Percentiles rank a stretch among this genome's conserved stretches.
These are phyloP conservation scores for Sanguinoderma infundibulare DNA, from an alignment of 1,284 basidiomycete genomes.

Conservation along the genomic window DNA sequence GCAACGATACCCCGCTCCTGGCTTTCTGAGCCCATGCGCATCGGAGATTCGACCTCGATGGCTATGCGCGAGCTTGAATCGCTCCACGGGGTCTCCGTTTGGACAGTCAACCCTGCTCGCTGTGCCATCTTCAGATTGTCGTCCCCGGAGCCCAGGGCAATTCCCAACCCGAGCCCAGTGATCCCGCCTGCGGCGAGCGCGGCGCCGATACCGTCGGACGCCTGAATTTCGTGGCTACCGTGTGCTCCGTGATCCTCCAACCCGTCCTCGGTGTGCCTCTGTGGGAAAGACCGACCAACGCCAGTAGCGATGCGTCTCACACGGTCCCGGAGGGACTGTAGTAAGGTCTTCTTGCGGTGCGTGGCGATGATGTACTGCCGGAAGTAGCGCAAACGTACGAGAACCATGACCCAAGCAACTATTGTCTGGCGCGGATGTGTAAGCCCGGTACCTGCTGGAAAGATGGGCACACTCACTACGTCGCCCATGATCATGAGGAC, in stretches of 20 bases:
- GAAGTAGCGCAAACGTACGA: slow-evolving; percentile 55
- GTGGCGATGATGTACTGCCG: slow-evolving; percentile 37
- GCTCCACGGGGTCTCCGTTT: not conserved
- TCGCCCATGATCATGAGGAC: slow-evolving; percentile 49
- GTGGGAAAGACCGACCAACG: slow-evolving; percentile 1
- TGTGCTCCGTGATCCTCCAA: slow-evolving; percentile 9
- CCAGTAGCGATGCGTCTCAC: slow-evolving; percentile 7
- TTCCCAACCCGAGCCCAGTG: slow-evolving; percentile 29
- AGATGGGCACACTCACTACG: slow-evolving; percentile 39
- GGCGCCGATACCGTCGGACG: slow-evolving; percentile 30
- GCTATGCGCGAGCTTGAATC: slow-evolving; percentile 7
- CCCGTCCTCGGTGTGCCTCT: slow-evolving; percentile 10
- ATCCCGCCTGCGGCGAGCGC: slow-evolving; percentile 30
- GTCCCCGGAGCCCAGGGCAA: slow-evolving; percentile 24
- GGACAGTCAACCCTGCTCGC: not conserved
- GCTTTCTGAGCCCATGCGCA: slow-evolving; percentile 19
- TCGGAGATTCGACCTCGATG: slow-evolving; percentile 21
- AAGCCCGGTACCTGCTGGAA: no score
- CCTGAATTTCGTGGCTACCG: slow-evolving; percentile 20
- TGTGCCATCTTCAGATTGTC: not conserved
- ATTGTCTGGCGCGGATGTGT: slow-evolving; percentile 39
- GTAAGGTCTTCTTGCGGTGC: slow-evolving; percentile 22
- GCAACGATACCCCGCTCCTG: slow-evolving; percentile 28
- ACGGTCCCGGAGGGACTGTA: slow-evolving; percentile 20
- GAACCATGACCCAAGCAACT: slow-evolving; percentile 60